These are phyloP conservation scores for Candida coleopterorum DNA, from an alignment of 805 yeast species.

Conservation along the genomic window DNA sequence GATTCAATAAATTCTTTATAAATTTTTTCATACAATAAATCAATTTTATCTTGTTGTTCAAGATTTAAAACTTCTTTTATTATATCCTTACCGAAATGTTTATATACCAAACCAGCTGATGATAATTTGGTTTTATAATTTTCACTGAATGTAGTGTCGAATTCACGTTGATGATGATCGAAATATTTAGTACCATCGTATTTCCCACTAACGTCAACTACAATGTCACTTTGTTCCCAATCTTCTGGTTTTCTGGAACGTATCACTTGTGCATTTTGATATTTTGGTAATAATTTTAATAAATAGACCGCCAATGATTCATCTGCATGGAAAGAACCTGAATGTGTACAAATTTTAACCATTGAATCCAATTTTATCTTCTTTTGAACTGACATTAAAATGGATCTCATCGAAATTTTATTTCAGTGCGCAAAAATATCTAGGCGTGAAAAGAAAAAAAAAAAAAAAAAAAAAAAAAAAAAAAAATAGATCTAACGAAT, in stretches of 20 bases:
- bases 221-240: slow-evolving; percentile 86
- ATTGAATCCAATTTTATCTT: slow-evolving; percentile 14
- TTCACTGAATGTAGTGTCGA: slow-evolving; percentile 64
- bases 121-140: slow-evolving; percentile 73
- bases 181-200: slow-evolving; percentile 82
- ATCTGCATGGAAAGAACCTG: slow-evolving; percentile 96
- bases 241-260: slow-evolving; percentile 80
- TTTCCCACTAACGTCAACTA: slow-evolving; percentile 91
- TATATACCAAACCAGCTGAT: slow-evolving; percentile 90
- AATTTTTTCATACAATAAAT: slow-evolving; percentile 66
- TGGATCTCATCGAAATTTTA: slow-evolving; percentile 1
- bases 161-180: slow-evolving; percentile 96
- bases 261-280: slow-evolving; percentile 57
- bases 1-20: slow-evolving; percentile 87
- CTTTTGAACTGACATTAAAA: slow-evolving; percentile 9
- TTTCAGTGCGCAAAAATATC: no score
- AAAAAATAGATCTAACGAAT: no score
- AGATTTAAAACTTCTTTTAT: slow-evolving; percentile 45
- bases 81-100: slow-evolving; percentile 74
- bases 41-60: slow-evolving; percentile 40
- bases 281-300: slow-evolving; percentile 69
- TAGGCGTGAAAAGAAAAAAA: no score
- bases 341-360: slow-evolving; percentile 78
- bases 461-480: no score
- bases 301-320: slow-evolving; percentile 91